Base-by-base conservation (phyloP, 495 filamentous ascomycete species). In the Bacidia gigantensis region DNA sequence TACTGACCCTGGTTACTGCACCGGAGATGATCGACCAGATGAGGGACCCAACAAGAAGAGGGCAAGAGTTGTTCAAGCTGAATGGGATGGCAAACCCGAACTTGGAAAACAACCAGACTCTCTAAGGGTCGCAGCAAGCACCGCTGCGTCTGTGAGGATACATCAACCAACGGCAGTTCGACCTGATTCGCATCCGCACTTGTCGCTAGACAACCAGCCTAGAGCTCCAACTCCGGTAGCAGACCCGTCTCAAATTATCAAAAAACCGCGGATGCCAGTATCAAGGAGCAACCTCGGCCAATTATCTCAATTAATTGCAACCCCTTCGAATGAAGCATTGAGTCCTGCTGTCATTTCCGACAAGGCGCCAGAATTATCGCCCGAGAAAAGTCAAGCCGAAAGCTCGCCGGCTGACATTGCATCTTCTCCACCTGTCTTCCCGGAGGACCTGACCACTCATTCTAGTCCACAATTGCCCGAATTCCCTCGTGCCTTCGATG, bases 51-150 rank as follows among this genome's bases (percentile, higher is more conserved):
- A 73, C 56, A 79, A 83, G 70, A 84, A 85, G 73, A 71, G 84
- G 59, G 89, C 86, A 18, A 87, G 81, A 57, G 68, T 83, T 22
- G 84, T 75, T 22, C 78, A 81, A 61, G 78, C 82, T 3, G 77
- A 83, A 32, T 79, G 80, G 68, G 80, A 73, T 38, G 78, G 77
- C 25, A 82, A 79, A 43, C 74, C 79, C 3, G 76, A 82, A 3
- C 79, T 92, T 59, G 84, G 80, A 40, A 72, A 77, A 24, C 80
- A 79, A 44, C 76, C 81, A 18, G 84, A 87, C 35, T 93, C 88
- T 5, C 69, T 95, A n/a, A 75, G 89, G 50, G 87, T 94, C 11
- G 81, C 84, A 56, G 89, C 89, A 18, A 92, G 86, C 63, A 90
- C 87, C 14, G 79, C 88, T 26, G 86, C 86, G 17, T 93, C 89